Percentiles rank a stretch among this genome's conserved stretches.
Evolutionary conservation across 345 rosid genomes (phyloP).

Genomic region (Ailanthus altissimus): DNA sequence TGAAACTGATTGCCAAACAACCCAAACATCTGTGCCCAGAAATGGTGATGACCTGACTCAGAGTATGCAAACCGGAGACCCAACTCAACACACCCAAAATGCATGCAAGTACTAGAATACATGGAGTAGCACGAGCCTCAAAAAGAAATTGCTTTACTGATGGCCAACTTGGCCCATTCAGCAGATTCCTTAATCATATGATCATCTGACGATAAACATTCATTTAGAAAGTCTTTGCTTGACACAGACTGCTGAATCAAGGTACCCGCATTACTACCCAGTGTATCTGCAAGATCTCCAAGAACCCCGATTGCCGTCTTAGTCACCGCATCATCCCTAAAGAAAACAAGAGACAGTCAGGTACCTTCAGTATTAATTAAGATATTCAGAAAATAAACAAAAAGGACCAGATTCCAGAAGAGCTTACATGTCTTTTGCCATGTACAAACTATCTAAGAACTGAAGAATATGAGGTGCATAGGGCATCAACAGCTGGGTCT

Average conservation of each 20-base stretch:
- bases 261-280: slow-evolving; percentile 54
- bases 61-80: slow-evolving; percentile 43
- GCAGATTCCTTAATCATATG: slow-evolving; percentile 66
- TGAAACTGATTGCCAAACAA: slow-evolving; percentile 24
- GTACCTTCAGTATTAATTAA: background rate
- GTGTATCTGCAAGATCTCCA: slow-evolving; percentile 62
- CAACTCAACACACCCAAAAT: slow-evolving; percentile 53
- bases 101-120: slow-evolving; percentile 48
- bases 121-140: slow-evolving; percentile 32
- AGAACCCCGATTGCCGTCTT: slow-evolving; percentile 63
- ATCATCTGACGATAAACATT: slow-evolving; percentile 57
- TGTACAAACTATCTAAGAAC: slow-evolving; percentile 41
- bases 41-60: slow-evolving; percentile 50
- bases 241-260: slow-evolving; percentile 61
- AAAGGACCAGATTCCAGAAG: background rate
- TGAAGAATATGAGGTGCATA: slow-evolving; percentile 43
- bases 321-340: slow-evolving; percentile 55
- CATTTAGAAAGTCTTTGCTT: slow-evolving; percentile 52
- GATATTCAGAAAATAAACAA: background rate
- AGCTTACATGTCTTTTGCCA: slow-evolving; percentile 45
- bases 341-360: slow-evolving; percentile 10
- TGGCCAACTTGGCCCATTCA: slow-evolving; percentile 68
- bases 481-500: slow-evolving; percentile 44
- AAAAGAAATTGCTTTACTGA: slow-evolving; percentile 52
- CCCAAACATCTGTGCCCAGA: slow-evolving; percentile 23